A percentile compares a stretch with the other conserved stretches of the same genome.
Conservation (phyloP, 2,329 filamentous ascomycete genomes). For the Hymenoscyphus fructigenus region DNA sequence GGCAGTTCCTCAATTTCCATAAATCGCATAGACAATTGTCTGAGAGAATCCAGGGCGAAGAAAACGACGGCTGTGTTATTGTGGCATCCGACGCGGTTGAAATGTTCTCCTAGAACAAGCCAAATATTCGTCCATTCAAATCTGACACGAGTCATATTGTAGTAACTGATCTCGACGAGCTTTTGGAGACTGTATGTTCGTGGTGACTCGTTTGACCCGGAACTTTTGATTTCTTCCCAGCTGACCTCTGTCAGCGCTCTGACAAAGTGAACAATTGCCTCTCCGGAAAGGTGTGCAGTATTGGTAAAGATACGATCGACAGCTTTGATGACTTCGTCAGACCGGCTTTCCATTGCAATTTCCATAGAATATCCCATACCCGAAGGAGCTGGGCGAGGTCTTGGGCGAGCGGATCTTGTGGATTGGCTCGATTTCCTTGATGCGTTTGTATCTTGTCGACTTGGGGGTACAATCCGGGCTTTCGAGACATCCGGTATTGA, state of each 20-base stretch:
- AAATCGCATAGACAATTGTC: constrained; percentile 97
- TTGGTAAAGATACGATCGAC: constrained; percentile 97
- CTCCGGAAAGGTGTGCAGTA: constrained; percentile 87
- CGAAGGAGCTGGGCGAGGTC: constrained; percentile 52
- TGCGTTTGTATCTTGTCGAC: constrained; percentile 50
- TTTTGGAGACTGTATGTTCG: constrained; percentile 97
- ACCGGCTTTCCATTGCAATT: constrained; percentile 87
- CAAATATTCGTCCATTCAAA: constrained; percentile 99
- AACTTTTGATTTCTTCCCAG: constrained; percentile 98
- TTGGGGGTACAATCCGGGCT: constrained; percentile 65
- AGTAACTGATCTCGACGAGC: constrained; percentile 97
- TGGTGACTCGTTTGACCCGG: constrained; percentile 91
- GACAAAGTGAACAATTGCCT: constrained; percentile 95
- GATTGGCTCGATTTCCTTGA: constrained; percentile 66
- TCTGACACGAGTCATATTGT: constrained; percentile 98
- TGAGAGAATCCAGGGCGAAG: constrained; percentile 91
- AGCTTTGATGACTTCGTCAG: constrained; percentile 86
- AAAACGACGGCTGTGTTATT: constrained; percentile 96
- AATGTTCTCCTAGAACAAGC: constrained; percentile 96
- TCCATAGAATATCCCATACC: constrained; percentile 61
- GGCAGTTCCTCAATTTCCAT: constrained; percentile 97
- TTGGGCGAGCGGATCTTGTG: constrained; percentile 46
- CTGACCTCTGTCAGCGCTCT: constrained; percentile 90
- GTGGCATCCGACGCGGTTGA: constrained; percentile 96
- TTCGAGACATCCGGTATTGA: constrained; percentile 89